Percentiles rank a stretch among this genome's conserved stretches.
These are phyloP conservation scores for Athelia psychrophila DNA, from an alignment of 1,284 basidiomycete genomes.

Conservation along the genomic window DNA sequence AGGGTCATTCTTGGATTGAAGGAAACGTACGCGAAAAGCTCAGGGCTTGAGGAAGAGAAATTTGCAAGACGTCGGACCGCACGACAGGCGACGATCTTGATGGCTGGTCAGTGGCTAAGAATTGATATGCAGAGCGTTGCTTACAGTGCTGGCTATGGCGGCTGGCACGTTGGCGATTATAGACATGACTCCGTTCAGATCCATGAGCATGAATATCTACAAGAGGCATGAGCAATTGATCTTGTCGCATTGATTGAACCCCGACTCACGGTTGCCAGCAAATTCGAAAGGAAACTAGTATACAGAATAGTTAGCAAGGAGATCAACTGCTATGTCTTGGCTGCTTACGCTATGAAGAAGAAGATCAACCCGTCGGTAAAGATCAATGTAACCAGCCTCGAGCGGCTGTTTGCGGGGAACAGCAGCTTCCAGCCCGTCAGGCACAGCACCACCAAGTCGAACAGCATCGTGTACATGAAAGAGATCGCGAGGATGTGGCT, in stretches of 20 bases:
- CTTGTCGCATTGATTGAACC: neutral
- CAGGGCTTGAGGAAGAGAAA: constrained; percentile 47
- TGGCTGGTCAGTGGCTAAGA: neutral
- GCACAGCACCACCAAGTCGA: constrained; percentile 61
- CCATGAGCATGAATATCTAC: constrained; percentile 58
- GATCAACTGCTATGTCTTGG: neutral
- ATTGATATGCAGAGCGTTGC: constrained; percentile 14
- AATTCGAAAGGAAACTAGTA: constrained; percentile 56
- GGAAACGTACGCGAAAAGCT: constrained; percentile 50
- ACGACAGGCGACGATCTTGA: constrained; percentile 68
- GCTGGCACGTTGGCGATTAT: constrained; percentile 75
- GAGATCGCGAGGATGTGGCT: constrained; percentile 57
- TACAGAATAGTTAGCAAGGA: neutral
- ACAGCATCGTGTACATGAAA: constrained; percentile 72
- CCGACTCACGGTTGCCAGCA: constrained; percentile 55
- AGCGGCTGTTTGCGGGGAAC: constrained; percentile 34
- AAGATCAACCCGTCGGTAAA: constrained; percentile 72
- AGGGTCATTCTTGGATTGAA: neutral
- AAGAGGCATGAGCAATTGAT: neutral
- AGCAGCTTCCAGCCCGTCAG: constrained; percentile 63
- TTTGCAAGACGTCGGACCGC: constrained; percentile 65
- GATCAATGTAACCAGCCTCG: constrained; percentile 60
- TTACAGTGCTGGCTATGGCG: constrained; percentile 62
- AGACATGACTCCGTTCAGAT: constrained; percentile 73
- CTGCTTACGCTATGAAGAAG: constrained; percentile 57